phyloP scores from a whole-genome alignment of 768 basidiomycete species.

The Polyporus arcularius region DNA sequence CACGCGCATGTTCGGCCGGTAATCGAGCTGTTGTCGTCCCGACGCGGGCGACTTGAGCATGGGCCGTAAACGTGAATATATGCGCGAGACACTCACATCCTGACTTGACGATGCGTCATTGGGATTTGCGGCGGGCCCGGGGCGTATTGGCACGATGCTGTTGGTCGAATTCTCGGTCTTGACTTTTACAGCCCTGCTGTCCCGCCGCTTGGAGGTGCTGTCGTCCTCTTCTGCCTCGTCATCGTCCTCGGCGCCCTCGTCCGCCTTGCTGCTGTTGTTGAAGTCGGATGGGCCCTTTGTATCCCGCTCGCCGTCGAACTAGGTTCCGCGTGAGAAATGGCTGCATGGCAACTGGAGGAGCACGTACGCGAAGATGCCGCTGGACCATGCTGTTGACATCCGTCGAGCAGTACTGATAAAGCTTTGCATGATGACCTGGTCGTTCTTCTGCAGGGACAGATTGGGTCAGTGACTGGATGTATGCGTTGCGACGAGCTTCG shows the following conservation, averaged over 20 bases:
- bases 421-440: conserved; percentile 76
- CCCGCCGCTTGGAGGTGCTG: conserved; percentile 18
- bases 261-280: conserved; percentile 33
- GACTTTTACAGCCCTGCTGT: conserved; percentile 17
- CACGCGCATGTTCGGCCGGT: conserved; percentile 22
- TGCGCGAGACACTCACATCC: conserved; percentile 7
- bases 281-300: conserved; percentile 52
- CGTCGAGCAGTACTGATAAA: conserved; percentile 78
- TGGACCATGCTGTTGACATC: conserved; percentile 72
- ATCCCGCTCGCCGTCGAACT: conserved; percentile 58
- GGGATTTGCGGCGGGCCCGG: conserved; percentile 7
- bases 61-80: background rate
- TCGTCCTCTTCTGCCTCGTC: conserved; percentile 38
- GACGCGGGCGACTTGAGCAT: background rate
- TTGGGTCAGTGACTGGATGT: background rate
- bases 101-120: conserved; percentile 14
- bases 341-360: background rate
- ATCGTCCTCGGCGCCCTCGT: conserved; percentile 39
- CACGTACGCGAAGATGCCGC: conserved; percentile 57
- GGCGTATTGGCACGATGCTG: conserved; percentile 23
- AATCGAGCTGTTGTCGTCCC: conserved; percentile 21
- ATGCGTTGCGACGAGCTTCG: background rate
- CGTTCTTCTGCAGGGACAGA: conserved; percentile 56
- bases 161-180: conserved; percentile 18
- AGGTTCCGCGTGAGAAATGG: conserved; percentile 4